Evolutionary conservation across 345 rosid species (phyloP).

Genomic region (Cardamine occulta): DNA sequence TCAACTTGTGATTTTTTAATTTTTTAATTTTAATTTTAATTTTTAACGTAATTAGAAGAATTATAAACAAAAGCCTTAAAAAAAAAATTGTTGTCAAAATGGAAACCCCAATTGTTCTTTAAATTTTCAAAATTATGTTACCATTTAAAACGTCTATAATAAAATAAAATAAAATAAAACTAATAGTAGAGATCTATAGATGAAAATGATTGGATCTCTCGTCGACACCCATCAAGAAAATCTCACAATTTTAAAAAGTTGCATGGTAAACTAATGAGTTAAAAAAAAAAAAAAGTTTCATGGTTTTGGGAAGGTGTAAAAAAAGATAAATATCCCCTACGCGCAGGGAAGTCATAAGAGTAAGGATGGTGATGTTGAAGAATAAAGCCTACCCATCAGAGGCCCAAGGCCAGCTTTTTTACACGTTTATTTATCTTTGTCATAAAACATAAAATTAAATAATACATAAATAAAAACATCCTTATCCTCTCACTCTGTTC

Average conservation of each 20-base stretch:
- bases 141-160: neutral
- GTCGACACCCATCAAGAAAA: neutral
- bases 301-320: constrained; percentile 9
- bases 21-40: too few relatives aligned
- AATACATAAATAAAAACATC: constrained; percentile 29
- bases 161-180: neutral
- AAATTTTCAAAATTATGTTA: neutral
- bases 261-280: too few relatives aligned
- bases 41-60: neutral
- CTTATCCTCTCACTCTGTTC: constrained; percentile 37
- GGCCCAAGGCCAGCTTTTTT: constrained; percentile 36
- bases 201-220: constrained; percentile 6
- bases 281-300: neutral
- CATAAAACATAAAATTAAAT: neutral
- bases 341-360: constrained; percentile 32
- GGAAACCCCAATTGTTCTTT: neutral
- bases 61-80: too few relatives aligned
- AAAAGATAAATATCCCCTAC: neutral
- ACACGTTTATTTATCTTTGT: constrained; percentile 34
- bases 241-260: neutral
- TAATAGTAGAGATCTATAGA: neutral
- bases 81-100: neutral
- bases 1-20: neutral
- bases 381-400: constrained; percentile 34
- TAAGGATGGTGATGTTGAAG: constrained; percentile 40